Evolutionary conservation across 176 grass and related monocot species (phyloP).

Genomic region (Puccinellia tenuiflora): DNA sequence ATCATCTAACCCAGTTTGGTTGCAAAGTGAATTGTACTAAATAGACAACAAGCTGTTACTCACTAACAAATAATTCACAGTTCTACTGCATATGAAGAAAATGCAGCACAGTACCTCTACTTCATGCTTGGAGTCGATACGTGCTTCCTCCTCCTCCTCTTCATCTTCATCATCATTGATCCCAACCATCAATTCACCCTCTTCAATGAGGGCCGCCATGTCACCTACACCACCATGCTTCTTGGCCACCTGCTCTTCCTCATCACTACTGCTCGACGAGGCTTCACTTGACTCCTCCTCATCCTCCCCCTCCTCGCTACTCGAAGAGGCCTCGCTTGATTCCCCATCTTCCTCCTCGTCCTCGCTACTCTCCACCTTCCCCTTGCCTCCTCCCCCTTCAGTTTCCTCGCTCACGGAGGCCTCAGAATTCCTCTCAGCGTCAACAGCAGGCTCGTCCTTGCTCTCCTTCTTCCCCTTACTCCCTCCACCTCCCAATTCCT

Average conservation of each 20-base stretch:
- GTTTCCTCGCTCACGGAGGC: not conserved
- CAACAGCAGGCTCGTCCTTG: no score
- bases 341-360: slow-evolving; percentile 9
- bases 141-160: slow-evolving; percentile 12
- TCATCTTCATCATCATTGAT: slow-evolving; percentile 38
- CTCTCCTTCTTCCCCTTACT: not conserved
- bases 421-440: not conserved
- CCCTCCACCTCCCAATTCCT: not conserved
- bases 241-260: slow-evolving; percentile 23
- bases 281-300: slow-evolving; percentile 32
- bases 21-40: not conserved
- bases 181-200: slow-evolving; percentile 54
- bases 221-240: not conserved
- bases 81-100: not conserved
- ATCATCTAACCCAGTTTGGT: not conserved
- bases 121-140: slow-evolving; percentile 46
- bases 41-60: not conserved
- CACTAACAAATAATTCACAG: not conserved
- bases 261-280: slow-evolving; percentile 32
- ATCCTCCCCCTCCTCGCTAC: slow-evolving; percentile 13
- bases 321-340: slow-evolving; percentile 27
- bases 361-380: not conserved
- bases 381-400: not conserved
- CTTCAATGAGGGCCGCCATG: slow-evolving; percentile 45
- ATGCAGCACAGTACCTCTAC: slow-evolving; percentile 34